These are phyloP conservation scores for Naganishia sp. DNA, from an alignment of 1,284 basidiomycete species.

Conservation along the genomic window DNA sequence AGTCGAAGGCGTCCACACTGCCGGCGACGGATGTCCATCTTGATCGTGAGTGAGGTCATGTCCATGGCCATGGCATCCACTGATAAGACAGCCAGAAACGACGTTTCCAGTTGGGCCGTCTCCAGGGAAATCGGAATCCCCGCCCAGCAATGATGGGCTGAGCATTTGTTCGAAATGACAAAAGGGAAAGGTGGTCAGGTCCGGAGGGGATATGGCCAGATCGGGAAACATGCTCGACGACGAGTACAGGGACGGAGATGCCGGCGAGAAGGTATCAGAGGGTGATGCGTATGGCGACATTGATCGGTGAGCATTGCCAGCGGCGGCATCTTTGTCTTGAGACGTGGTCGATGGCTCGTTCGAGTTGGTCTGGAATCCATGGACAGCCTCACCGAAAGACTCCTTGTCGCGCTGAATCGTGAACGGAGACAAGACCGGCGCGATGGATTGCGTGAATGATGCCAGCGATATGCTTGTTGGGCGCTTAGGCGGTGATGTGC, in stretches of 20 bases:
- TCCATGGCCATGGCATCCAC: conserved; percentile 19
- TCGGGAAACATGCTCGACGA: conserved; percentile 12
- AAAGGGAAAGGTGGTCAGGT: conserved; percentile 6
- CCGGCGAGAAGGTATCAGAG: background rate
- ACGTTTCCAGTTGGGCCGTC: conserved; percentile 3
- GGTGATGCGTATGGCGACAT: background rate
- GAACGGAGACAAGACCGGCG: background rate
- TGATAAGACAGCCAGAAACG: conserved; percentile 13
- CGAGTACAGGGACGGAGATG: background rate
- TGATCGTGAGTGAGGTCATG: conserved; percentile 16
- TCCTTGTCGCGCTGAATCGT: background rate
- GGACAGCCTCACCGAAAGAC: background rate
- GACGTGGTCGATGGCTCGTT: background rate
- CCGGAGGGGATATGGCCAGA: conserved; percentile 11
- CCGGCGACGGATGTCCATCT: conserved; percentile 21
- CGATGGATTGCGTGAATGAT: conserved; percentile 12
- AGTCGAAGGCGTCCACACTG: conserved; percentile 20
- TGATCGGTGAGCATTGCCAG: background rate
- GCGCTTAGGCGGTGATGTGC: conserved; percentile 7
- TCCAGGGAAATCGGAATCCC: background rate
- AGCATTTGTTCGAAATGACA: conserved; percentile 25
- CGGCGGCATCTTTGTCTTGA: background rate
- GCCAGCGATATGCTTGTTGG: conserved; percentile 1
- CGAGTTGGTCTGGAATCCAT: too few species aligned
- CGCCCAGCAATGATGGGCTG: conserved; percentile 11